A percentile compares a stretch with the other conserved stretches of the same genome.
phyloP scores from a whole-genome alignment of 169 alveolate genomes.

The Eimeria acervulina region DNA sequence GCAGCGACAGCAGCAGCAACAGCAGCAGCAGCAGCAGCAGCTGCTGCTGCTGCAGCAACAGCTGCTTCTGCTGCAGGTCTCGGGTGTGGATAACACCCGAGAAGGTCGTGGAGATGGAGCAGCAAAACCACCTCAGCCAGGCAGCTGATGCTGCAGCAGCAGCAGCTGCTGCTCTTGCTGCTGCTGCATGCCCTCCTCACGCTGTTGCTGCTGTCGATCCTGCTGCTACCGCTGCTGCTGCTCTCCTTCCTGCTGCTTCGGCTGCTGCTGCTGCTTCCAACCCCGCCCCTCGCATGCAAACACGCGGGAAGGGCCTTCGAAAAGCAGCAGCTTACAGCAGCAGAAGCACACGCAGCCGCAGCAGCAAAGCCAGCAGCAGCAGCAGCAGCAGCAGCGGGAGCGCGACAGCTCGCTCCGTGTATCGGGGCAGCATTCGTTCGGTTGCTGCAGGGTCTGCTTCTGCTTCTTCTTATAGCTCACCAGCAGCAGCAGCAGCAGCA shows the following conservation, averaged over 20 bases:
- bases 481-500: constrained; percentile 32
- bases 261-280: not conserved
- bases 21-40: not conserved
- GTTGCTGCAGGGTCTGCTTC: not conserved
- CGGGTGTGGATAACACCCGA: not conserved
- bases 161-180: not conserved
- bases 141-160: not conserved
- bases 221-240: constrained; percentile 24
- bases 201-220: constrained; percentile 32
- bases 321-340: not conserved
- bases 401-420: not conserved
- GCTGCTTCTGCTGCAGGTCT: not conserved
- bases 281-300: not conserved
- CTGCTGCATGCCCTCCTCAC: too few species aligned
- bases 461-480: not conserved
- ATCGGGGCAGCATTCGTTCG: not conserved
- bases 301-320: not conserved
- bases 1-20: not conserved
- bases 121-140: not conserved
- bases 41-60: not conserved
- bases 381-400: constrained; percentile 41
- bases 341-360: not conserved
- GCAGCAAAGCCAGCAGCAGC: constrained; percentile 11
- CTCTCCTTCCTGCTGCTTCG: not conserved
- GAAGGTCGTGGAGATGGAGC: not conserved